These are phyloP conservation scores for Bruguiera sexangula DNA, from an alignment of 345 rosid genomes.

Conservation along the genomic window DNA sequence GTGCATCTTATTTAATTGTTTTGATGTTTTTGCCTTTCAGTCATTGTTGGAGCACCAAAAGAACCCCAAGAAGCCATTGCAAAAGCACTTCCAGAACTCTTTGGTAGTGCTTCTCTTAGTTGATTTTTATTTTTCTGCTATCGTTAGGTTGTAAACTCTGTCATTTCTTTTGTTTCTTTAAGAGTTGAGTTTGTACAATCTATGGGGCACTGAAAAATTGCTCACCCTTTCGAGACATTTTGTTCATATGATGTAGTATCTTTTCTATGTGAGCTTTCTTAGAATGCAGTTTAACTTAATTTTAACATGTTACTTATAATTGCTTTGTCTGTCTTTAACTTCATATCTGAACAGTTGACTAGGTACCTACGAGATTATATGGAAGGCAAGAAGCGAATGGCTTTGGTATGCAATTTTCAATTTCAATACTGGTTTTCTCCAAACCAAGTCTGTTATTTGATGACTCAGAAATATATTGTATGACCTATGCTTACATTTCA, in stretches of 20 bases:
- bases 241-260: too few relatives aligned
- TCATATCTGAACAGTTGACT: conserved; percentile 55
- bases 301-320: neutral
- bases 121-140: conserved; percentile 1
- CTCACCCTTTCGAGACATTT: too few relatives aligned
- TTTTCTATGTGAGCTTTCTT: too few relatives aligned
- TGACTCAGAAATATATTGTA: neutral
- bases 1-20: conserved; percentile 4
- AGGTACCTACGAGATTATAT: conserved; percentile 79
- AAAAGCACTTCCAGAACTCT: conserved; percentile 84
- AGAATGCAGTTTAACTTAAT: neutral
- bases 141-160: neutral
- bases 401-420: conserved; percentile 57
- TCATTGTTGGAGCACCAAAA: conserved; percentile 87
- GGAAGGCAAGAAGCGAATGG: conserved; percentile 88
- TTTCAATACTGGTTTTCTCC: conserved; percentile 1
- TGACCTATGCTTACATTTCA: neutral
- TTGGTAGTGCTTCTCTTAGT: conserved; percentile 42
- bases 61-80: conserved; percentile 76
- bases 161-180: neutral
- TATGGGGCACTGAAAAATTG: too few relatives aligned
- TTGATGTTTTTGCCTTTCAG: conserved; percentile 35
- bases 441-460: neutral
- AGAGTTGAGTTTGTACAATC: too few relatives aligned
- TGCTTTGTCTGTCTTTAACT: conserved; percentile 10